Percentiles rank a stretch among this genome's conserved stretches.
Conservation (phyloP, 495 filamentous ascomycete genomes). For the Apodospora peruviana region DNA sequence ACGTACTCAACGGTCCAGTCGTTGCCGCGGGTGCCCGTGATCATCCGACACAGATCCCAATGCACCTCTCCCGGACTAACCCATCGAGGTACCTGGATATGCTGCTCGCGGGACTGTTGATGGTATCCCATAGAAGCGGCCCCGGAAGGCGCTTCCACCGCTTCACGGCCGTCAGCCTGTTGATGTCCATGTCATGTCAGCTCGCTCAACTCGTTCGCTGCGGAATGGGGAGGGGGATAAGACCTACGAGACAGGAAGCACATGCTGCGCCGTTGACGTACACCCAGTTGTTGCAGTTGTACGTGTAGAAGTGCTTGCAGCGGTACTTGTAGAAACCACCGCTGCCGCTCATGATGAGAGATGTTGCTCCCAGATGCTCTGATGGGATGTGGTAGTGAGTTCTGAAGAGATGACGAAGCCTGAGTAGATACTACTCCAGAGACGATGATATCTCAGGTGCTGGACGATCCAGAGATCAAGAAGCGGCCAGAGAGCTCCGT, state of each 20-base stretch:
- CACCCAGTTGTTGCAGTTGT: slow-evolving; percentile 58
- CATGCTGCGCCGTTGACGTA: slow-evolving; percentile 55
- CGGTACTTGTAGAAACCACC: slow-evolving; percentile 57
- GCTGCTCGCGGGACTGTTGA: neutral
- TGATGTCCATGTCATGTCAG: neutral
- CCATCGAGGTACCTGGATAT: neutral
- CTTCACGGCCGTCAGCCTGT: slow-evolving; percentile 45
- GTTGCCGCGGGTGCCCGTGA: slow-evolving; percentile 23
- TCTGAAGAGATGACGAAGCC: too few species aligned
- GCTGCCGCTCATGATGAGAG: slow-evolving; percentile 46
- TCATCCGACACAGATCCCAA: slow-evolving; percentile 17
- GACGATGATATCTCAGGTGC: neutral
- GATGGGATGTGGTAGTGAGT: too few species aligned
- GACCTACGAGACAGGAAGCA: slow-evolving; percentile 50
- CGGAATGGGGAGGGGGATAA: neutral
- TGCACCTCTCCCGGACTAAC: neutral
- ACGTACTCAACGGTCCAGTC: slow-evolving; percentile 30
- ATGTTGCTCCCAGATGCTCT: too few species aligned
- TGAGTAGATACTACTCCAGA: too few species aligned
- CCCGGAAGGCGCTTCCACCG: too few species aligned
- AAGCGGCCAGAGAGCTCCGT: too few species aligned
- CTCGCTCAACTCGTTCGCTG: too few species aligned
- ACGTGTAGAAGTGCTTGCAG: slow-evolving; percentile 55
- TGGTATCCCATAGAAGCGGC: too few species aligned
- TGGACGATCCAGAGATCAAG: neutral